Evolutionary conservation across 2,329 filamentous ascomycete genomes (phyloP).

Genomic region (Grosmannia huntii): DNA sequence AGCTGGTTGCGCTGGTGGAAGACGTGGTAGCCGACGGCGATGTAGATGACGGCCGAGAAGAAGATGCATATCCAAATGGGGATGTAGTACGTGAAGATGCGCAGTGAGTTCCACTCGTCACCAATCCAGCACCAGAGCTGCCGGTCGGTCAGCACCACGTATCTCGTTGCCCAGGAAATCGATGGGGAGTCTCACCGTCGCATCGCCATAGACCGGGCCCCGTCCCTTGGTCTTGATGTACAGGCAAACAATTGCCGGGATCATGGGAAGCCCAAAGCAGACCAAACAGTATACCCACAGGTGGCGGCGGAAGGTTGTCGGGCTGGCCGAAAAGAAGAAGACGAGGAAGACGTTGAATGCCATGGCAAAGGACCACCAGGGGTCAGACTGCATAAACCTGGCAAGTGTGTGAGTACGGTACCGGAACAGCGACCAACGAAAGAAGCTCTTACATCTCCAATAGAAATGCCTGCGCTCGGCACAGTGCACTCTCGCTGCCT

Average conservation of each 20-base stretch:
- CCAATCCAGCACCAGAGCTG: conserved; percentile 53
- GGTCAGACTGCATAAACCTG: conserved; percentile 68
- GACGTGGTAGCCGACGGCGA: conserved; percentile 45
- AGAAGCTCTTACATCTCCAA: conserved; percentile 52
- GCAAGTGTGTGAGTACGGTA: conserved; percentile 15
- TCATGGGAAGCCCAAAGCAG: conserved; percentile 60
- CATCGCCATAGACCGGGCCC: conserved; percentile 39
- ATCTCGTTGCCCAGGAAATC: neutral
- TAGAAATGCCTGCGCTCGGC: conserved; percentile 45
- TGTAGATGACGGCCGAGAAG: conserved; percentile 40
- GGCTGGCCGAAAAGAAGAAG: conserved; percentile 46
- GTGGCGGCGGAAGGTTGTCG: conserved; percentile 58
- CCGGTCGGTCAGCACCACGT: neutral
- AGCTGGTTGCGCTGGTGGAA: conserved; percentile 44
- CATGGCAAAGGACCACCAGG: conserved; percentile 71
- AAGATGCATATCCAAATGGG: conserved; percentile 48
- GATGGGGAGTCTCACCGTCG: conserved; percentile 30
- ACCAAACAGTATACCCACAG: conserved; percentile 57
- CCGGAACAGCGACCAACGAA: neutral
- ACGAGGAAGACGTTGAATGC: conserved; percentile 67
- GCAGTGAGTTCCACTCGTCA: conserved; percentile 38
- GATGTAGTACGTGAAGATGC: conserved; percentile 49
- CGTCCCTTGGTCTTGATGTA: conserved; percentile 31
- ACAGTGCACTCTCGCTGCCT: conserved; percentile 44
- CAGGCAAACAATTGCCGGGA: conserved; percentile 54